A percentile compares a stretch with the other conserved stretches of the same genome.
These are phyloP conservation scores for Phalaenopsis equestris DNA, from an alignment of 106 monocot genomes.

Conservation along the genomic window DNA sequence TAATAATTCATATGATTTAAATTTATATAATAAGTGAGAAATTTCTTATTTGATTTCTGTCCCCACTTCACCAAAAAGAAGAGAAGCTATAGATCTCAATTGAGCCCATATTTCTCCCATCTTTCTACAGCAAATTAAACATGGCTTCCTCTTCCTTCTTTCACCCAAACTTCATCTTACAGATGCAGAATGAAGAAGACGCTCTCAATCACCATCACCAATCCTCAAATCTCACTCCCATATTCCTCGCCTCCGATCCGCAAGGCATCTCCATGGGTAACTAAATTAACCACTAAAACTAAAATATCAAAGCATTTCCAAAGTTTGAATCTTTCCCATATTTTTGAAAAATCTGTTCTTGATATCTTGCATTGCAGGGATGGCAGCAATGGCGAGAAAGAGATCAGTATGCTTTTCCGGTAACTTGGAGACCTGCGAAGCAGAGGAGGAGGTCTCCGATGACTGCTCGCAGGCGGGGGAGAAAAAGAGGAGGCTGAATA, in stretches of 20 bases:
- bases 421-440: constrained; percentile 28
- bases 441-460: constrained; percentile 58
- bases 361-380: constrained; percentile 22
- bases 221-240: background rate
- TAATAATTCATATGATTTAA: too few species aligned
- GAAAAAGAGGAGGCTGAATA: constrained; percentile 82
- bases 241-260: background rate
- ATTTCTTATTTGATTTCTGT: background rate
- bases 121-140: background rate
- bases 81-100: background rate
- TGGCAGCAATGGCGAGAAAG: constrained; percentile 42
- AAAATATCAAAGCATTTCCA: background rate
- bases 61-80: background rate
- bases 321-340: background rate
- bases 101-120: background rate
- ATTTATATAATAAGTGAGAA: too few species aligned
- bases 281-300: background rate
- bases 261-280: constrained; percentile 1
- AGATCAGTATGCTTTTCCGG: constrained; percentile 50
- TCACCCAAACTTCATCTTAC: constrained; percentile 25
- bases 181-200: constrained; percentile 40
- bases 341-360: background rate
- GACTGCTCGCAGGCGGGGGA: constrained; percentile 66
- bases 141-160: constrained; percentile 7
- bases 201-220: background rate